Base-by-base conservation (phyloP, 2,329 filamentous ascomycete species). In the Seiridium cupressi region DNA sequence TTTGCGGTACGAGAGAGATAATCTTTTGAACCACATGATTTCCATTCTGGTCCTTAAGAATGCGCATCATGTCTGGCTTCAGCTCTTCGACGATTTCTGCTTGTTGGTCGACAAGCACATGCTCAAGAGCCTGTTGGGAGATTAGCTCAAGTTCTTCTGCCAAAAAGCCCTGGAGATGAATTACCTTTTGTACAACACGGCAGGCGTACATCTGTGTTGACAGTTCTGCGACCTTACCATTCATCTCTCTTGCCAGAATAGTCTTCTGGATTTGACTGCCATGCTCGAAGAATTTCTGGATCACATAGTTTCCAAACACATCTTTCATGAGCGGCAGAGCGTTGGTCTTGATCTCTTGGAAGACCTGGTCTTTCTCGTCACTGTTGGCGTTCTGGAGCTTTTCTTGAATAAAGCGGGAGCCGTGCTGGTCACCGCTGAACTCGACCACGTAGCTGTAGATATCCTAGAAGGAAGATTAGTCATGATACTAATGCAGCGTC, bases 1-100 rank as follows among this genome's bases (percentile, higher is more conserved):
- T 82, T 2, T 87, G 84, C 0, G 92, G 91, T 60, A 94, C 85
- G 67, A 89, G 81, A 69, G 95, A 89, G 61, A 99, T 93, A 8
- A 94, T 89, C 74, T 96, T 97, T 69, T 98, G 95, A 18, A 99
- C 88, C 35, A 99, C 95, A 66, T 99, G 95, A 74, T 99, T 99
- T 58, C 94, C 95, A 67, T 97, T 95, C 71, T 92, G 87, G 66
- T 97, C 90, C 66, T 89, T 90, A 64, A 96, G 89, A 60, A 94
- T 91, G 61, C 85, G 85, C 58, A 94, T 73, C 4, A 97, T 86
- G 58, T 93, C 84, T 34, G 84, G 80, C 71, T 93, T 88, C 1
- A 98, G 84, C 74, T 98, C 95, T 68, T 89, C 88, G 36, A 96
- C 89, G 68, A 97, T 85, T 59, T 87, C 85, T 9, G 88, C 88